Percentiles rank a stretch among this genome's conserved stretches.
Conservation (phyloP, 2,329 filamentous ascomycete species). For the Ophiostoma populinum region DNA sequence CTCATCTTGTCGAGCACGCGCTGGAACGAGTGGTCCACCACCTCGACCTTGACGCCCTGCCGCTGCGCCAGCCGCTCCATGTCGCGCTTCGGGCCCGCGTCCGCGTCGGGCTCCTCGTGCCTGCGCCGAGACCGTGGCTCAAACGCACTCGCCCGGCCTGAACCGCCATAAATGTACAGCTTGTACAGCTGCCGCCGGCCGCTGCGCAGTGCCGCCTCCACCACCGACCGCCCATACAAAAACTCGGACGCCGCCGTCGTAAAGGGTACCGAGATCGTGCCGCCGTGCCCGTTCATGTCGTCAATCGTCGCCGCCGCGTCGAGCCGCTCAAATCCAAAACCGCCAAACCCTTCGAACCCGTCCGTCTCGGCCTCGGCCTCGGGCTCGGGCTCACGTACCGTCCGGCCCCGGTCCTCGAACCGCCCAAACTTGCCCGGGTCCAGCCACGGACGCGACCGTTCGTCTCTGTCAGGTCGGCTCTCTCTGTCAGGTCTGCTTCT, state of each 20-base stretch:
- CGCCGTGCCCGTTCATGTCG: background rate
- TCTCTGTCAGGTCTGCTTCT: no score
- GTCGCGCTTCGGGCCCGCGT: slow-evolving; percentile 22
- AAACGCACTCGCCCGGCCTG: no score
- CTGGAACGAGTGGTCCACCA: slow-evolving; percentile 43
- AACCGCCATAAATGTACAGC: slow-evolving; percentile 56
- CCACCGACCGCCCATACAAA: slow-evolving; percentile 68
- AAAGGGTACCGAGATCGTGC: slow-evolving; percentile 25
- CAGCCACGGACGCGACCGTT: no score
- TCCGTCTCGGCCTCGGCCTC: no score
- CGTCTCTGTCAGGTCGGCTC: no score
- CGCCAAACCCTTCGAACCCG: no score
- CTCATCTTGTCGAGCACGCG: slow-evolving; percentile 71
- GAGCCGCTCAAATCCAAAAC: no score
- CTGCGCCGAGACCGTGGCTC: no score
- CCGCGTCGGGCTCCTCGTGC: no score
- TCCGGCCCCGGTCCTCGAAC: no score
- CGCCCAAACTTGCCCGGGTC: no score
- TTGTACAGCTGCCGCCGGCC: slow-evolving; percentile 61
- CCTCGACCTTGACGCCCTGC: slow-evolving; percentile 34
- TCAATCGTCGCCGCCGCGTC: background rate
- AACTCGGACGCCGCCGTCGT: slow-evolving; percentile 84
- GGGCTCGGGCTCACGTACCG: no score
- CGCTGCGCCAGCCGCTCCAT: slow-evolving; percentile 29
- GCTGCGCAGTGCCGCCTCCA: slow-evolving; percentile 52